Base-by-base conservation (phyloP, 2,329 filamentous ascomycete species). In the Fusarium sororula region DNA sequence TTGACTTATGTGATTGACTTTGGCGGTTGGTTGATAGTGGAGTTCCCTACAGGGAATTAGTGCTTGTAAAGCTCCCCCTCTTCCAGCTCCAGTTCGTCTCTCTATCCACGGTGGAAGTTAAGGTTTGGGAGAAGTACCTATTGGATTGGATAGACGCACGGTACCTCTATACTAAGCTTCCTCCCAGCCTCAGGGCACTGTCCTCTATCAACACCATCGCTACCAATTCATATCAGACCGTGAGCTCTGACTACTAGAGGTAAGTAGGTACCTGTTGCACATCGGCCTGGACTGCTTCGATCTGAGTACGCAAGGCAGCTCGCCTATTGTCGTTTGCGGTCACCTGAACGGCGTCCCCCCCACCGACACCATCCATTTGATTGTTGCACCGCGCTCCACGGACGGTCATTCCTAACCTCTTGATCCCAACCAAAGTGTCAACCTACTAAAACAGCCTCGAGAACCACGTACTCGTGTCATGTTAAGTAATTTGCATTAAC, bases 401-500 rank as follows among this genome's bases (percentile, higher is more conserved):
- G 42, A 51, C 28, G 42, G 24, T 50, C 26, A 66, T 58, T 66
- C 75, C 75, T 76, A 78, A 68, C 75, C 75, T 78, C 75, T 75
- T 62, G 47, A 72, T 53, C 67, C 67, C 63, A 65, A 58, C 70
- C 75, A 74, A 68, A 67, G 41, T 51, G 45, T 54, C 30, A 39
- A 59, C 41, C 54, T 66, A 30, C 30, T 30, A 30, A 35, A 13
- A 13, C 15, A 70, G 51, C 66, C 51, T 68, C 45, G 51, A 63
- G 56, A 63, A 53, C 53, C 57, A 35, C 63, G 50, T 51, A 37
- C 48, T 60, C 41, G 48, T 67, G 65, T 60, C 67, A 74, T 73
- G 66, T 41, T 66, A 57, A 53, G 32, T 35, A 45, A 47, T 44
- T 48, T 37, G n/a, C 22, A 50, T 53, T 76, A 60, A 77, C 53